These are phyloP conservation scores for Juglanconis juglandina DNA, from an alignment of 2,329 filamentous ascomycete genomes.

Conservation along the genomic window DNA sequence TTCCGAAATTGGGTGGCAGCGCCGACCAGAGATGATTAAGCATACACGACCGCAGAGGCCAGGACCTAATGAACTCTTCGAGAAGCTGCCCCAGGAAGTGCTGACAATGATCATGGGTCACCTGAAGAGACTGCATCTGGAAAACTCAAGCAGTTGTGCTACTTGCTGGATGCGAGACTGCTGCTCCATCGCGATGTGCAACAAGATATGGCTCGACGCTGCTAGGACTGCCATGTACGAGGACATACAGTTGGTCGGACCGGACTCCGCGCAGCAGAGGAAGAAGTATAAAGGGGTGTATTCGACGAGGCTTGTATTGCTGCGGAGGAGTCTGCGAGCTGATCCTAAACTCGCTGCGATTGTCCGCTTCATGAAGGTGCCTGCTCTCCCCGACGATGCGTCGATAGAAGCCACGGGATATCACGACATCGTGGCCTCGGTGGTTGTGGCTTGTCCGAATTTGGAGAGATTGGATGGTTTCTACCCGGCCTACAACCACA, in stretches of 20 bases:
- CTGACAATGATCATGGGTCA: constrained; percentile 53
- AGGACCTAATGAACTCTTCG: constrained; percentile 50
- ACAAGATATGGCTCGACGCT: constrained; percentile 49
- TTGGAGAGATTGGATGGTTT: constrained; percentile 57
- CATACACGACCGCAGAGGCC: constrained; percentile 27
- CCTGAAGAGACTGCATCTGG: constrained; percentile 50
- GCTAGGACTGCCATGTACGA: constrained; percentile 54
- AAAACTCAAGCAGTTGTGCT: constrained; percentile 46
- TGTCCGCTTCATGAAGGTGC: constrained; percentile 57
- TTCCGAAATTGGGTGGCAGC: neutral
- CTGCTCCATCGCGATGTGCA: constrained; percentile 47
- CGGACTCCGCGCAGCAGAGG: constrained; percentile 52
- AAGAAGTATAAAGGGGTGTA: constrained; percentile 55
- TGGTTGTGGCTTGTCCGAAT: constrained; percentile 64
- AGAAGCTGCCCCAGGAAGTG: constrained; percentile 56
- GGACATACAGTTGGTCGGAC: constrained; percentile 56
- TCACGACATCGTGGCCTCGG: constrained; percentile 54
- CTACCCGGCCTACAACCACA: constrained; percentile 51
- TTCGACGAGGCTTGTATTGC: constrained; percentile 51
- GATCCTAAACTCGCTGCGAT: constrained; percentile 51
- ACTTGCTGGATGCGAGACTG: constrained; percentile 65
- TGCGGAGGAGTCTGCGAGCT: constrained; percentile 55
- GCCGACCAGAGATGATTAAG: constrained; percentile 26
- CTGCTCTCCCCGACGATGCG: constrained; percentile 36
- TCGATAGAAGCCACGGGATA: constrained; percentile 46